These are phyloP conservation scores for Ceratobasidium sp. DNA, from an alignment of 1,284 basidiomycete genomes.

Conservation along the genomic window DNA sequence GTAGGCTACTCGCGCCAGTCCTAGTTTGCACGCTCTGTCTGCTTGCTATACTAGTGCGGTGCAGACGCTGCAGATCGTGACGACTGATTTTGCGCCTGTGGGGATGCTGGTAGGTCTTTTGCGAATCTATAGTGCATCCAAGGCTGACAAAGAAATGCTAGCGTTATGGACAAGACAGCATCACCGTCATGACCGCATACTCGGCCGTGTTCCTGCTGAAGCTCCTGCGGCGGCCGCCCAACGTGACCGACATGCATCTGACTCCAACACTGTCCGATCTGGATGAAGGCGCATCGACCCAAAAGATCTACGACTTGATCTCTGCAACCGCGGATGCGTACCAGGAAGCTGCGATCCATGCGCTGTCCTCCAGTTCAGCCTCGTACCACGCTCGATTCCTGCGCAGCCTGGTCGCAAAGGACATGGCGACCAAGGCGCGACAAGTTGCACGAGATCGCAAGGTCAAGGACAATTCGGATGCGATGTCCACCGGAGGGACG, in stretches of 20 bases:
- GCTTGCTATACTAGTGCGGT: constrained; percentile 75
- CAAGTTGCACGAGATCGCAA: constrained; percentile 53
- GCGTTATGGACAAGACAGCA: constrained; percentile 82
- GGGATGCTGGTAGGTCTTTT: constrained; percentile 69
- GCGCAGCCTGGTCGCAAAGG: constrained; percentile 68
- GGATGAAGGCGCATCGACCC: constrained; percentile 58
- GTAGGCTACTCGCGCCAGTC: constrained; percentile 54
- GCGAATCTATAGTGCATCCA: background rate
- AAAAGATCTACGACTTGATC: constrained; percentile 70
- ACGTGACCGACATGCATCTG: constrained; percentile 36
- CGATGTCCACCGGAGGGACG: constrained; percentile 35
- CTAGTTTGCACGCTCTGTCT: constrained; percentile 71
- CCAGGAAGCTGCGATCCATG: constrained; percentile 62
- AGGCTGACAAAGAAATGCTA: constrained; percentile 48
- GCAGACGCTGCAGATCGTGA: constrained; percentile 70
- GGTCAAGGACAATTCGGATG: constrained; percentile 34
- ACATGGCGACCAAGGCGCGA: constrained; percentile 58
- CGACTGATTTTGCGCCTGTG: constrained; percentile 73
- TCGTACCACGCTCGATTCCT: constrained; percentile 78
- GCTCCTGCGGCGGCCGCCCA: constrained; percentile 41
- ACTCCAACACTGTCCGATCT: constrained; percentile 53
- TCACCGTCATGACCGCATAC: constrained; percentile 83
- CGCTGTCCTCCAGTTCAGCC: constrained; percentile 53
- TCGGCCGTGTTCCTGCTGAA: constrained; percentile 76
- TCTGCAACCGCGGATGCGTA: constrained; percentile 75